Percentiles rank a stretch among this genome's conserved stretches.
phyloP scores from a whole-genome alignment of 805 yeast species.

The Cyberlindnera bimundalis region DNA sequence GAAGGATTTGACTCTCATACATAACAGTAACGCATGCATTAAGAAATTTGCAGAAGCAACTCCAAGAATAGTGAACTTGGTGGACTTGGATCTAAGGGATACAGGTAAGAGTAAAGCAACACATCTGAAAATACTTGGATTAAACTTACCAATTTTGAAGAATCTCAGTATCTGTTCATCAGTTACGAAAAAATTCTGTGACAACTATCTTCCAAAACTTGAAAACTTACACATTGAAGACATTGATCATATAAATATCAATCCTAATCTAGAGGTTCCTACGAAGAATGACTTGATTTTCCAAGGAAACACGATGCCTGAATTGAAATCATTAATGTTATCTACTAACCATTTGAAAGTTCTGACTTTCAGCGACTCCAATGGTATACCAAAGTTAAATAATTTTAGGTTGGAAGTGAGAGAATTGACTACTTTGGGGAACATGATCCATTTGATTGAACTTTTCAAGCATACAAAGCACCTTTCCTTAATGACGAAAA shows the following conservation, averaged over 20 bases:
- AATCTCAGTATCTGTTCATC: neutral
- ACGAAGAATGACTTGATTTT: neutral
- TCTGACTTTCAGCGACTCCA: neutral
- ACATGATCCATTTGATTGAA: conserved; percentile 7
- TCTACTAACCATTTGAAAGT: neutral
- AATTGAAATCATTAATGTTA: conserved; percentile 5
- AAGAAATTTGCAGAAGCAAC: neutral
- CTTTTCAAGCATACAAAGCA: neutral
- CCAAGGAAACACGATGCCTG: conserved; percentile 7
- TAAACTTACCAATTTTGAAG: conserved; percentile 2
- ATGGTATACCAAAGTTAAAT: conserved; percentile 1
- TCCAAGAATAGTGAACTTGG: neutral
- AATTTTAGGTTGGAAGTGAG: conserved; percentile 11
- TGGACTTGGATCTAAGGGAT: neutral
- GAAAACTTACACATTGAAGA: conserved; percentile 4
- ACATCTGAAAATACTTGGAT: neutral
- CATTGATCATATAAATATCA: neutral
- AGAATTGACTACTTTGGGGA: conserved; percentile 1
- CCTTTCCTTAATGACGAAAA: conserved; percentile 7
- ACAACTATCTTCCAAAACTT: conserved; percentile 4
- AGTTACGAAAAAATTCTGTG: neutral
- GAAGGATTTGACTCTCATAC: neutral
- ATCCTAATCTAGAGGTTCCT: neutral
- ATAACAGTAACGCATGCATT: neutral
- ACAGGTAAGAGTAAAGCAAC: neutral